Evolutionary conservation across 2,329 filamentous ascomycete genomes (phyloP), one percentile per base, ranked within the genome.

Genomic region (Cladophialophora yegresii): DNA sequence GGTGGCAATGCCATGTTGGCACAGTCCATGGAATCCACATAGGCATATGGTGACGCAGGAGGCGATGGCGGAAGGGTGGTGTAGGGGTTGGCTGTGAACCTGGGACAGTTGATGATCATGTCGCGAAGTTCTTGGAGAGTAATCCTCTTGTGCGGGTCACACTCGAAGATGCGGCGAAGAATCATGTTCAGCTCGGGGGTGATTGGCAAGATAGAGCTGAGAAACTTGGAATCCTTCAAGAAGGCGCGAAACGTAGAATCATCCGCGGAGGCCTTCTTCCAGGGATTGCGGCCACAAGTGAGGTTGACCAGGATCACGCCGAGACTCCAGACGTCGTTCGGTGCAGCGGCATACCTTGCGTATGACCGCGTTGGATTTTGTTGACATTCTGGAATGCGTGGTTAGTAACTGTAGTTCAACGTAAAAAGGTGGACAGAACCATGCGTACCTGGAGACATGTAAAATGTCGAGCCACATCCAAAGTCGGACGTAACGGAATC

Each of bases 271-370:
- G 95, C 95, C 76, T 95, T 90, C 81, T 98, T 98, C 95, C 95
- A 99, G 65, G 95, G 95, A 79, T 99, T 99, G 77, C 95, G 92
- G 75, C 95, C 95, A 80, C 95, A 99, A 58, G 92, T 96, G 71
- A 99, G 84, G 82, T 99, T 99, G 73, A 99, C 92, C 66, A 99
- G 84, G 75, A 99, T 96, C 59, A 99, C 93, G 71, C 95, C 95
- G n/a, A 99, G 85, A 74, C 91, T 93, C 95, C 95, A 99, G 72
- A 98, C 88, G 78, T 99, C 95, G 80, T 98, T 99, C 63, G 93
- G 91, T 58, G 91, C 92, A 70, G 93, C 96, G 71, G 88, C 88
- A 78, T 99, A 99, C 77, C 86, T 93, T 32, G 89, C 83, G 75
- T 83, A 83, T 77, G 83, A 86, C 84, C 85, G 87, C 73, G 81